Evolutionary conservation across 768 basidiomycete genomes (phyloP), one percentile per base, ranked within the genome.

Genomic region (Astraeus odoratus): DNA sequence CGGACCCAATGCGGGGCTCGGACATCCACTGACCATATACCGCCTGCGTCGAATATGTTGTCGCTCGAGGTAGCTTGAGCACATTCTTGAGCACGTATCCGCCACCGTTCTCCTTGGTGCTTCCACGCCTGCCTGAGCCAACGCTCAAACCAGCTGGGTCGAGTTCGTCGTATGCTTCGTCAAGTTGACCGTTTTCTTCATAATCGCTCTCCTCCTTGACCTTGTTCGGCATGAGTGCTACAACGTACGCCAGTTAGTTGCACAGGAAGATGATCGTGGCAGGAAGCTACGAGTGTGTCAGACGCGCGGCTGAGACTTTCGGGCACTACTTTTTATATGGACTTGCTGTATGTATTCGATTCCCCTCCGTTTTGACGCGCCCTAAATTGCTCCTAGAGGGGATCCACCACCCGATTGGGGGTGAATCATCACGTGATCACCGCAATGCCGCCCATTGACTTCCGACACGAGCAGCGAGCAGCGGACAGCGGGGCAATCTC

Each of bases 21-120:
- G 23, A 4, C 18, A 16, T n/a, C n/a, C 15, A 56, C 68, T 43
- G 12, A 79, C 80, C 77, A 44, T 77, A 78, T 1, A 83, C 59
- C 1, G 81, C 71, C 51, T 79, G 77, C 0, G 81, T 74, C 1
- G 79, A 78, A 46, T 83, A 83, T 0, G 79, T 81, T 0, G 81
- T 81, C 0, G 81, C 74, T 10, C 81, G 60, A 0, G 80, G 77
- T 0, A 73, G 59, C 50, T 75, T 77, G 13, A 83, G 57, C 1
- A 75, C 75, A 48, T 78, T 73, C 24, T 52, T 60, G 44, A 71
- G 56, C 33, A 52, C 57, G 42, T 64, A 63, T 1, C 57, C 58
- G 36, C 19, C 27, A 1, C 19, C 2, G n/a, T 52, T 51, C 8
- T 38, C n/a, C 24, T 42, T 48, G 10, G 20, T 22, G 26, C 40